Conservation (phyloP, 2,329 filamentous ascomycete species). For the Cladophialophora bantiana region DNA sequence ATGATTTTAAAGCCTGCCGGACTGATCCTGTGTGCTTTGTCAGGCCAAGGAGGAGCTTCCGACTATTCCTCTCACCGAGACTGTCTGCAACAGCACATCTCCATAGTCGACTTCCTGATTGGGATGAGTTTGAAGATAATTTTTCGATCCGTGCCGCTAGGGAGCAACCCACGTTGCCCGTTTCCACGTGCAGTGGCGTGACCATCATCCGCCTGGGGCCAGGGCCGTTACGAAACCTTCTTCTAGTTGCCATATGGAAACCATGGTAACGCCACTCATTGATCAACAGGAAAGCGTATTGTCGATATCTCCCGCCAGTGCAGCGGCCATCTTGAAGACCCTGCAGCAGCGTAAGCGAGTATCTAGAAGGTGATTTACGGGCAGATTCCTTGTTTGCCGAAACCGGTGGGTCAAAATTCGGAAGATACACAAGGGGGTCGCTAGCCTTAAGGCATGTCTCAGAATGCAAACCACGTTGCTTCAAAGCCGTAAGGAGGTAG, state of each 20-base stretch:
- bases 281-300: not conserved
- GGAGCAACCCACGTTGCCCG: not conserved
- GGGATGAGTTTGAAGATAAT: not conserved
- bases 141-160: not conserved
- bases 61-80: not conserved
- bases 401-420: not conserved
- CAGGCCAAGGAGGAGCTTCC: not conserved
- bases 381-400: not conserved
- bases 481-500: not conserved
- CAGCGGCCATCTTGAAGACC: not conserved
- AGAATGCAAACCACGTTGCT: not conserved
- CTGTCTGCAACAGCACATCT: not conserved
- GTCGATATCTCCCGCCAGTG: not conserved
- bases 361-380: not conserved
- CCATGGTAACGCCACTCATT: not conserved
- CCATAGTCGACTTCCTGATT: not conserved
- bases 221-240: not conserved
- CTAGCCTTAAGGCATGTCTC: not conserved
- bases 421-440: not conserved
- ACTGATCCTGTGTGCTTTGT: not conserved
- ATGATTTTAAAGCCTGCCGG: conserved; percentile 1
- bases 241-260: not conserved
- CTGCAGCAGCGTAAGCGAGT: not conserved
- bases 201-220: not conserved
- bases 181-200: not conserved